Conservation (phyloP, 2,329 filamentous ascomycete species). For the Ceratocystis diversiconidia region DNA sequence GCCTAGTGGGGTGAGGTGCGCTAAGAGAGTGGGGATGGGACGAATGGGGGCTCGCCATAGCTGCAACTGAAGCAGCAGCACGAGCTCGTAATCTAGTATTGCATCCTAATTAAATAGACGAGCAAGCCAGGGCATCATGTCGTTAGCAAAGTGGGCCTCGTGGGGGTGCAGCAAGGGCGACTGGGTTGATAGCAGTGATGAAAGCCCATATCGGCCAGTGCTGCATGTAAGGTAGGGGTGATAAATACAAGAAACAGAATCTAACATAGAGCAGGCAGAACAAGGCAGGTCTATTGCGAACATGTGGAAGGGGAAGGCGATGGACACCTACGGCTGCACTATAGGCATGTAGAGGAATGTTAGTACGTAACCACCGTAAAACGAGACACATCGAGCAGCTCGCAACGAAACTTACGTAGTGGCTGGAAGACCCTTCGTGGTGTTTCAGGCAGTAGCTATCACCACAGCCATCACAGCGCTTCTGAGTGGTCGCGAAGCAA, state of each 20-base stretch:
- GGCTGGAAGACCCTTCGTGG: conserved; percentile 65
- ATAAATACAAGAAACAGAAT: neutral
- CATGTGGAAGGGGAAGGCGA: neutral
- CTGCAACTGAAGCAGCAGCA: conserved; percentile 22
- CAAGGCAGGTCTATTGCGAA: neutral
- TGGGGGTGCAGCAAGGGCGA: neutral
- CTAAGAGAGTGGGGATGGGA: neutral
- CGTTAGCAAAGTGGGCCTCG: neutral
- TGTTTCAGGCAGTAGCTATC: conserved; percentile 74
- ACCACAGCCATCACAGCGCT: conserved; percentile 55
- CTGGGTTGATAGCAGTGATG: neutral
- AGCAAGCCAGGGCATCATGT: neutral
- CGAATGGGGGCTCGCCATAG: neutral
- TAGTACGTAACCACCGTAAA: neutral
- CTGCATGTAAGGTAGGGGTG: neutral
- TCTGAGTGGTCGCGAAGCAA: conserved; percentile 60
- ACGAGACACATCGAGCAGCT: too few species aligned
- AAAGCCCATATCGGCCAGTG: neutral
- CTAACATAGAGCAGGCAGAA: neutral
- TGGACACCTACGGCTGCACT: conserved; percentile 2
- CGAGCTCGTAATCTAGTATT: neutral
- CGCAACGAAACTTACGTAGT: conserved; percentile 31
- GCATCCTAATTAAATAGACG: neutral
- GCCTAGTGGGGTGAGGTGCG: neutral
- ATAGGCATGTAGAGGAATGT: too few species aligned